A percentile compares a stretch with the other conserved stretches of the same genome.
phyloP scores from a whole-genome alignment of 768 basidiomycete species.

The Collybia mongolica region DNA sequence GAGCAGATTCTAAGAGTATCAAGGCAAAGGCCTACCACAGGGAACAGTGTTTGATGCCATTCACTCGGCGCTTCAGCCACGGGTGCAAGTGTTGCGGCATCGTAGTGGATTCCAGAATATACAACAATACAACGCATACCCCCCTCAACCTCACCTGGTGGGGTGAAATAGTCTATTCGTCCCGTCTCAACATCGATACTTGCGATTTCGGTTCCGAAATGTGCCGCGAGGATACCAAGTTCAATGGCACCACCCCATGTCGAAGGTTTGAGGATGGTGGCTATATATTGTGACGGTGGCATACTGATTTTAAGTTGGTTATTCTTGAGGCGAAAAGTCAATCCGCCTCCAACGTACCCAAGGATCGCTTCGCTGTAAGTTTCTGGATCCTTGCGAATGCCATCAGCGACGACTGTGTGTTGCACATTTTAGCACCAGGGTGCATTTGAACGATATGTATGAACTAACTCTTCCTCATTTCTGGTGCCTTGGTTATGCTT shows the following conservation, averaged over 20 bases:
- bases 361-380: constrained; percentile 86
- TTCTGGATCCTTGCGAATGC: constrained; percentile 67
- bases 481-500: constrained; percentile 64
- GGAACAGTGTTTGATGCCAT: constrained; percentile 89
- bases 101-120: constrained; percentile 97
- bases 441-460: background rate
- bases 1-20: background rate
- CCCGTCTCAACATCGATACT: constrained; percentile 93
- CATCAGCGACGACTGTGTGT: constrained; percentile 73
- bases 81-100: constrained; percentile 84
- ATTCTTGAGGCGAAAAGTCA: background rate
- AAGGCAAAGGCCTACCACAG: constrained; percentile 40
- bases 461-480: constrained; percentile 70
- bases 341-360: constrained; percentile 56
- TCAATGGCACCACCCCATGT: constrained; percentile 98
- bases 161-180: constrained; percentile 78
- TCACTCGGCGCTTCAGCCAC: constrained; percentile 71
- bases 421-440: background rate
- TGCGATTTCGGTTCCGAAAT: constrained; percentile 84
- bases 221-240: constrained; percentile 77
- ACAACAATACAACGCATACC: constrained; percentile 68
- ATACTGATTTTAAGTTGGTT: constrained; percentile 24
- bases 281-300: constrained; percentile 71
- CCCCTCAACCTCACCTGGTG: constrained; percentile 38
- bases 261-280: constrained; percentile 73